A percentile compares a stretch with the other conserved stretches of the same genome.
phyloP scores from a whole-genome alignment of 768 basidiomycete genomes.

The Trametes meyenii region DNA sequence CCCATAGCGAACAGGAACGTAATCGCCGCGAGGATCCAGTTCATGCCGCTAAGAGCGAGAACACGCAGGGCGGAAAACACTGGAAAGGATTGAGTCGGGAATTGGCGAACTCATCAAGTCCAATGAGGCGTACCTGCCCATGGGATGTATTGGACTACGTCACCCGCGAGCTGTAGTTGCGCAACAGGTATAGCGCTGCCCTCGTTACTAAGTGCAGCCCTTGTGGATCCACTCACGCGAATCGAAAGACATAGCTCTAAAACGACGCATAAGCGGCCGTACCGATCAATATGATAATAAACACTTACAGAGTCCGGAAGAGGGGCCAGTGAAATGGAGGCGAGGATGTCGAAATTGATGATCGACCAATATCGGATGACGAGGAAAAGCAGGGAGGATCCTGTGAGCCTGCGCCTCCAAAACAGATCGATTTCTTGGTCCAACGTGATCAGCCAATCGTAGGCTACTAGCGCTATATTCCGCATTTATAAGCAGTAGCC shows the following conservation, averaged over 20 bases:
- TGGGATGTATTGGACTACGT: neutral
- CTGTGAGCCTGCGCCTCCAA: slow-evolving; percentile 1
- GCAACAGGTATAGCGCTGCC: neutral
- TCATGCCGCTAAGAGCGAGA: neutral
- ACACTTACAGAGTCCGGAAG: neutral
- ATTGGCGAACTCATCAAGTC: no score
- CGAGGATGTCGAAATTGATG: neutral
- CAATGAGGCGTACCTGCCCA: neutral
- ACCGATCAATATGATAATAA: neutral
- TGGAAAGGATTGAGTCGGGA: neutral
- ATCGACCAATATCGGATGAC: neutral
- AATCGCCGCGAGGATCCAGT: neutral
- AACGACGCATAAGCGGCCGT: neutral
- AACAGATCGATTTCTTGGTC: neutral
- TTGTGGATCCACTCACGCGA: no score
- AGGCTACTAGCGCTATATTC: neutral
- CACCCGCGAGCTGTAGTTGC: neutral
- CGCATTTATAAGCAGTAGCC: no score
- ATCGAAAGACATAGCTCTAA: neutral
- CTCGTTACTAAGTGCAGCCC: neutral
- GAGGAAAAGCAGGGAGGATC: neutral
- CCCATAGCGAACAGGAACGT: neutral
- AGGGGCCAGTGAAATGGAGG: neutral
- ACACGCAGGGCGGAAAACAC: neutral
- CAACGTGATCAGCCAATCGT: slow-evolving; percentile 4